A percentile compares a stretch with the other conserved stretches of the same genome.
These are phyloP conservation scores for Pichia sp. DNA, from an alignment of 1,139 yeast genomes.

Conservation along the genomic window DNA sequence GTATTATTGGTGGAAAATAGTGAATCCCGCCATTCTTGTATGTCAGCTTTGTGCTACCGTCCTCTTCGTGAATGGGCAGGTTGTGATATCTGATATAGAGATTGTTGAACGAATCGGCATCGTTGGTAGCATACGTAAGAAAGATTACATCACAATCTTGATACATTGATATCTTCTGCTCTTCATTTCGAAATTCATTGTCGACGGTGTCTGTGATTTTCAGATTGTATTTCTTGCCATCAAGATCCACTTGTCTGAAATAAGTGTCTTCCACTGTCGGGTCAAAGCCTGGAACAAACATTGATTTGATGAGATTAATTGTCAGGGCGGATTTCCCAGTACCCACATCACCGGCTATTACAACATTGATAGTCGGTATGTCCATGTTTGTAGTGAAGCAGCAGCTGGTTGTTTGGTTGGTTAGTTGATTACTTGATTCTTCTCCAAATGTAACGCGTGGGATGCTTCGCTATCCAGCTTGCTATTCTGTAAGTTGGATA, in stretches of 20 bases:
- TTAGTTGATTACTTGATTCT: too few species aligned
- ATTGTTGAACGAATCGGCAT: conserved; percentile 20
- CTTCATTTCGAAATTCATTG: conserved; percentile 35
- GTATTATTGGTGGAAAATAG: conserved; percentile 19
- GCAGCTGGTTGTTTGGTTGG: too few species aligned
- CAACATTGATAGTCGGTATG: conserved; percentile 32
- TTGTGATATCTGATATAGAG: conserved; percentile 8
- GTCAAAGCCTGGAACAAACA: conserved; percentile 45
- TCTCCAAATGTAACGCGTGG: too few species aligned
- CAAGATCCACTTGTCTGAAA: conserved; percentile 24
- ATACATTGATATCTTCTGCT: conserved; percentile 35
- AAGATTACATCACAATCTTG: conserved; percentile 42
- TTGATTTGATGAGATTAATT: conserved; percentile 42
- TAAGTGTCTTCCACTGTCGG: conserved; percentile 50
- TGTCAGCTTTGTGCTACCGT: conserved; percentile 5
- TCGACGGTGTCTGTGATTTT: conserved; percentile 54
- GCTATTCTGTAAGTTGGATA: too few species aligned
- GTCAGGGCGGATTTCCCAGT: conserved; percentile 53
- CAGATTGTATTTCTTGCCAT: conserved; percentile 36
- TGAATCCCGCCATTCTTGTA: conserved; percentile 5
- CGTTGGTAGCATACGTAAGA: conserved; percentile 44
- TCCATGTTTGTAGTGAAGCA: too few species aligned
- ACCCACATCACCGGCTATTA: conserved; percentile 46
- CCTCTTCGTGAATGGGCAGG: conserved; percentile 12
- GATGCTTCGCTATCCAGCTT: too few species aligned